Evolutionary conservation across 331 rosid genomes (phyloP).

Genomic region (Arachis monticola): DNA sequence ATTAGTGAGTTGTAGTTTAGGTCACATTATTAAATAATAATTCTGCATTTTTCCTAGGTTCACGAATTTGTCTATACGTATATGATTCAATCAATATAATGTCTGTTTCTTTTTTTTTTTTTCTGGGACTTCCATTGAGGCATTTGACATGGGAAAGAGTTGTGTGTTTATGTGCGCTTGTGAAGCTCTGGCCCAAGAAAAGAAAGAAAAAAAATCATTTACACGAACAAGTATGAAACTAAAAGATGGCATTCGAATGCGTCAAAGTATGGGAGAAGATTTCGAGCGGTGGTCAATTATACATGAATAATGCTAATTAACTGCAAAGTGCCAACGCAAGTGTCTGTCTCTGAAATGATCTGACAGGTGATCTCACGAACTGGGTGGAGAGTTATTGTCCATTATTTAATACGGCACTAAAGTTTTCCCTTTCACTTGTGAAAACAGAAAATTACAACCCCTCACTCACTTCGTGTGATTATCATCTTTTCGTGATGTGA

Average conservation of each 20-base stretch:
- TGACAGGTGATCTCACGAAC: not conserved
- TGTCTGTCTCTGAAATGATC: not conserved
- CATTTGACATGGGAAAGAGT: not conserved
- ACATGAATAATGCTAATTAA: not conserved
- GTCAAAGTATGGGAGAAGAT: not conserved
- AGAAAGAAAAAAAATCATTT: constrained; percentile 1
- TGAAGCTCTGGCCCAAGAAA: not conserved
- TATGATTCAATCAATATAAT: constrained; percentile 8
- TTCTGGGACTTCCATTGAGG: not conserved
- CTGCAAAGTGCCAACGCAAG: not conserved
- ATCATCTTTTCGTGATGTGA: not conserved
- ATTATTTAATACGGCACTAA: not conserved
- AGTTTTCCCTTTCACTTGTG: not conserved
- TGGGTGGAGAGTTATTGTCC: not conserved
- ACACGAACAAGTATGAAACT: not conserved
- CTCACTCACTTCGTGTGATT: not conserved
- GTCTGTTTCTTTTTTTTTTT: not conserved
- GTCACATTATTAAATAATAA: constrained; percentile 31
- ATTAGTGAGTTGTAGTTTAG: constrained; percentile 22
- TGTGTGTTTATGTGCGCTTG: not conserved
- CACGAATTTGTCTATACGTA: constrained; percentile 26
- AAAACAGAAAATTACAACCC: not conserved
- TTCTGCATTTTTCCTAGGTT: constrained; percentile 12
- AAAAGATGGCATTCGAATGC: not conserved
- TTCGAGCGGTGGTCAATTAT: not conserved